Base-by-base conservation (phyloP, 2,329 filamentous ascomycete genomes). In the Chrysosporium queenslandicum region DNA sequence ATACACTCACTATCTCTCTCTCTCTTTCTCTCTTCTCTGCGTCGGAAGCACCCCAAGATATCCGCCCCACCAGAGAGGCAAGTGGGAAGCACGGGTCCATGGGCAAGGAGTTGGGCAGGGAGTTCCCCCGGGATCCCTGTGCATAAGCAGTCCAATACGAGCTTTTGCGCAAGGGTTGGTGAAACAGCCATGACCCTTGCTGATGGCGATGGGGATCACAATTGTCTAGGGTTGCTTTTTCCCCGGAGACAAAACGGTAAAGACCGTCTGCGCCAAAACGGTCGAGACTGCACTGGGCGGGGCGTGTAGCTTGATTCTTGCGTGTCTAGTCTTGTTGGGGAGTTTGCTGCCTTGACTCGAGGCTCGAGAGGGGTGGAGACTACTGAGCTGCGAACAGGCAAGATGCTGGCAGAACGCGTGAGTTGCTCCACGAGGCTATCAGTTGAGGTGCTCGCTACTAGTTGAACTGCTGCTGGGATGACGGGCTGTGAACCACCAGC, bases 121-220 rank as follows among this genome's bases (percentile, higher is more conserved):
- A 25, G 9, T 20, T 16, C 20, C 8, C n/a, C 21, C 25, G 11
- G 3, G 16, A 47, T 47, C 45, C 45, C 30, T 36, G 45, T 29
- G 4, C 23, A 29, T 47, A 37, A 23, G 21, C 21, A 21, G 27
- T 30, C 16, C 25, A n/a, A 47, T 47, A 47, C 45, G 45, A 47
- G 45, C 30, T 36, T 47, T 20, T 23, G 36, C 45, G n/a, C 45
- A 47, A 47, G 45, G 42, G 21, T 32, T n/a, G n/a, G 41, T 46
- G 42, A 23, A 47, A 47, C 45, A 47, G 21, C 30, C 30, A 47
- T 47, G 6, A 47, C 21, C 45, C 45, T 47, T 47, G 45, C 25
- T 47, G 27, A n/a, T 32, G 16, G 25, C 30, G 32, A 29, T 21
- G 34, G 14, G 14, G 14, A 3, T 34, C 4, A 40, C 18, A 1